These are phyloP conservation scores for Rutstroemia sp. DNA, from an alignment of 2,329 filamentous ascomycete species.

Conservation along the genomic window DNA sequence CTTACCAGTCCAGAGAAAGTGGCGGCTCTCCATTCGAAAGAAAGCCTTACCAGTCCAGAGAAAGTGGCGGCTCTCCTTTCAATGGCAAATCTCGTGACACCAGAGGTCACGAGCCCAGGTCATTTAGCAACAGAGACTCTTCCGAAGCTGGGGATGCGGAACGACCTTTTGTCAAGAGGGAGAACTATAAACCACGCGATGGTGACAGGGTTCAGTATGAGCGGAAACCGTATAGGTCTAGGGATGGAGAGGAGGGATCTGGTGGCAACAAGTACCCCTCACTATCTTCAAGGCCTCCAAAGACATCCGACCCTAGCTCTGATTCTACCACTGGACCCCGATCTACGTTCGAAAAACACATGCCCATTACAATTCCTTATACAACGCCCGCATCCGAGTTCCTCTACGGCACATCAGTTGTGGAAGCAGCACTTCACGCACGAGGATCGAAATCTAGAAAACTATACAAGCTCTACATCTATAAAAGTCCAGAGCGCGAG, in stretches of 20 bases:
- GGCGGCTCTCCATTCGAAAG: background rate
- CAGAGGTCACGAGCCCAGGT: background rate
- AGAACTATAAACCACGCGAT: too few species aligned
- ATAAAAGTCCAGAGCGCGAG: conserved; percentile 49
- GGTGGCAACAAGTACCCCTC: background rate
- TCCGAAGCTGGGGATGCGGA: too few species aligned
- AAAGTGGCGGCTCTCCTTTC: background rate
- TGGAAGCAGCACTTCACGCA: conserved; percentile 69
- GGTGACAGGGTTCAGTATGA: too few species aligned
- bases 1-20: background rate
- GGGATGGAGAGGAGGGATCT: background rate
- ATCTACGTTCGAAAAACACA: conserved; percentile 15
- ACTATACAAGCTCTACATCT: conserved; percentile 79
- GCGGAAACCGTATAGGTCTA: too few species aligned
- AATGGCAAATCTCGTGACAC: background rate
- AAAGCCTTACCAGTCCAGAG: background rate
- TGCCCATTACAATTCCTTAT: conserved; percentile 47
- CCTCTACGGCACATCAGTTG: conserved; percentile 75
- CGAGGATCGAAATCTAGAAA: conserved; percentile 49
- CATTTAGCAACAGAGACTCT: too few species aligned
- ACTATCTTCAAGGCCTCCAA: background rate
- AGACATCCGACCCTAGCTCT: background rate
- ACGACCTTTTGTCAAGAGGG: too few species aligned
- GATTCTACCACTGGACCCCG: conserved; percentile 3
- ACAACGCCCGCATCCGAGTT: conserved; percentile 88